These are phyloP conservation scores for Tuber indicum DNA, from an alignment of 495 filamentous ascomycete species.

Conservation along the genomic window DNA sequence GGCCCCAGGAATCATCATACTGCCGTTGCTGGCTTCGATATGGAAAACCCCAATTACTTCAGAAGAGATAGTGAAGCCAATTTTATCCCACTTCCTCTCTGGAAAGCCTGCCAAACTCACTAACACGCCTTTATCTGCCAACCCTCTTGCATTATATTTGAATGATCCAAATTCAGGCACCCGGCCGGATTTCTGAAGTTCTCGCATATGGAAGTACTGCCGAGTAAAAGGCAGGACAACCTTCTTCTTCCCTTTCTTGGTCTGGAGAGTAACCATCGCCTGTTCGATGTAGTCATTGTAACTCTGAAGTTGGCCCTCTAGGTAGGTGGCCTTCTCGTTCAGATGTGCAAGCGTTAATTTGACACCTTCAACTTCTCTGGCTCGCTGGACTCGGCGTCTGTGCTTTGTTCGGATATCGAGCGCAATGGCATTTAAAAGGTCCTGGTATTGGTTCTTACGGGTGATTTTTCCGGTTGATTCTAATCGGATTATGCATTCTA, in stretches of 20 bases:
- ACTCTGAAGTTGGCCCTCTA: conserved; percentile 89
- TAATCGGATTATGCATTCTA: conserved; percentile 88
- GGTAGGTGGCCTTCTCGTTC: conserved; percentile 82
- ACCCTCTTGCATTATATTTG: conserved; percentile 85
- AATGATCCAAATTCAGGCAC: conserved; percentile 95
- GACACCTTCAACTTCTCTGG: conserved; percentile 83
- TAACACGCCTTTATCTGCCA: conserved; percentile 89
- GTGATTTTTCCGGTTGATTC: conserved; percentile 79
- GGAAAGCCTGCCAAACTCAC: conserved; percentile 78
- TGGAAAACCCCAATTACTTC: conserved; percentile 94
- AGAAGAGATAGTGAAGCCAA: conserved; percentile 87
- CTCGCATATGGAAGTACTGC: conserved; percentile 95
- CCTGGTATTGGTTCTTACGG: conserved; percentile 90
- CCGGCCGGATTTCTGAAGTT: conserved; percentile 81
- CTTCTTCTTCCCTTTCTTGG: conserved; percentile 91
- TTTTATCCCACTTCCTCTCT: conserved; percentile 80
- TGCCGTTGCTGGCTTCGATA: conserved; percentile 83
- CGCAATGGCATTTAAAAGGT: conserved; percentile 91
- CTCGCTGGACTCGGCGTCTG: conserved; percentile 78
- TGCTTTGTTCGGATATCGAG: conserved; percentile 96
- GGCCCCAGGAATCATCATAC: conserved; percentile 92
- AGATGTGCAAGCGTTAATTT: conserved; percentile 74
- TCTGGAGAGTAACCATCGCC: conserved; percentile 96
- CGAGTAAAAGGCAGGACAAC: conserved; percentile 97
- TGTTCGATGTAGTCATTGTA: conserved; percentile 99